A percentile compares a stretch with the other conserved stretches of the same genome.
Evolutionary conservation across 345 rosid genomes (phyloP).

Genomic region (Jatropha curcas): DNA sequence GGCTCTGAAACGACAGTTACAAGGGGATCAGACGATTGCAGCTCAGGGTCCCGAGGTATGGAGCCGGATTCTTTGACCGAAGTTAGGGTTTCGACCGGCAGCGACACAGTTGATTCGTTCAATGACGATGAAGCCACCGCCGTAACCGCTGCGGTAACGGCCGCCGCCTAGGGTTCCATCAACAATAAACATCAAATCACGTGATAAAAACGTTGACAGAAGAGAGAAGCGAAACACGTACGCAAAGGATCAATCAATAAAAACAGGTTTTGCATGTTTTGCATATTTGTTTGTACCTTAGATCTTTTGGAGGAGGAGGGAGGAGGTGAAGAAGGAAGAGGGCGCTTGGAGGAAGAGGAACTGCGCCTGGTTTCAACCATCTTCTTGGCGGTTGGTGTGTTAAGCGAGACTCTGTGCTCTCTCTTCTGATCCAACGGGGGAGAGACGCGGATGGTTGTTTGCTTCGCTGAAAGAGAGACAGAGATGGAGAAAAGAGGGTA

Average conservation of each 20-base stretch:
- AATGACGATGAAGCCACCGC: slow-evolving; percentile 60
- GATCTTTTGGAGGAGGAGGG: slow-evolving; percentile 66
- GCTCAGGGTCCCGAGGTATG: slow-evolving; percentile 56
- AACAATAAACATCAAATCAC: slow-evolving; percentile 32
- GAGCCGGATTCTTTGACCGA: slow-evolving; percentile 54
- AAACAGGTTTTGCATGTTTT: background rate
- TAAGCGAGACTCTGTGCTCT: background rate
- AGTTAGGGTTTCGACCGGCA: slow-evolving; percentile 38
- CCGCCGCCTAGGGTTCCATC: slow-evolving; percentile 44
- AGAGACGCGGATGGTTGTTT: background rate
- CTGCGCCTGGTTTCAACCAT: slow-evolving; percentile 98
- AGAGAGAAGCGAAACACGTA: background rate
- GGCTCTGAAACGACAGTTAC: slow-evolving; percentile 44
- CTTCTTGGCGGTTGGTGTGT: slow-evolving; percentile 16
- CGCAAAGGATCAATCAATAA: background rate
- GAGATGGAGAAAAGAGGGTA: background rate
- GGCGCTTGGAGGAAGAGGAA: slow-evolving; percentile 81
- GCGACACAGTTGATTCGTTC: slow-evolving; percentile 31
- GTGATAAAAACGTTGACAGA: background rate
- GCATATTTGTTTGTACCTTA: slow-evolving; percentile 45
- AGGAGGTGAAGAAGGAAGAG: slow-evolving; percentile 45
- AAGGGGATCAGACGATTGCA: slow-evolving; percentile 67
- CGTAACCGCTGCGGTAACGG: slow-evolving; percentile 17
- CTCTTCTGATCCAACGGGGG: slow-evolving; percentile 51
- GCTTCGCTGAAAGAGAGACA: background rate